Conservation (phyloP, 2,329 filamentous ascomycete species). For the Boeremia lycopersici region DNA sequence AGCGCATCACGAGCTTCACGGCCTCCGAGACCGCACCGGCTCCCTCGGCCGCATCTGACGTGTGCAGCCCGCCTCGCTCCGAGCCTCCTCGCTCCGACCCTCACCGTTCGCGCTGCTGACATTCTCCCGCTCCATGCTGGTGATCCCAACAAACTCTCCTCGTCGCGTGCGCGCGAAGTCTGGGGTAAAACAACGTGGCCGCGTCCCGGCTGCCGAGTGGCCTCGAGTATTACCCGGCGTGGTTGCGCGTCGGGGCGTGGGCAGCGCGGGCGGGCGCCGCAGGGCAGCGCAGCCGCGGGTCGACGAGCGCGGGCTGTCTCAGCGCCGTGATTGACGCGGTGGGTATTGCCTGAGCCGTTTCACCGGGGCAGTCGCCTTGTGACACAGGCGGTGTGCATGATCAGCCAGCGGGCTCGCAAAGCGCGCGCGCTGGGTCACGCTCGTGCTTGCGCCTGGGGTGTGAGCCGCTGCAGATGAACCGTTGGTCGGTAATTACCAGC, state of each 20-base stretch:
- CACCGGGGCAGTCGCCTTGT: constrained; percentile 6
- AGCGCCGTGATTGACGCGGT: not conserved
- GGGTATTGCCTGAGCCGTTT: not conserved
- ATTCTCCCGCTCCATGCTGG: not conserved
- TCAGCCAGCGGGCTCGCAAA: not conserved
- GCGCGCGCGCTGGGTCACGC: not conserved
- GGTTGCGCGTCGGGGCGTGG: too few relatives aligned
- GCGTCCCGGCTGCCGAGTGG: not conserved
- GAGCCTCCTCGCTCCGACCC: constrained; percentile 2
- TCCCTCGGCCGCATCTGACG: not conserved
- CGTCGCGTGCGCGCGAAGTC: not conserved
- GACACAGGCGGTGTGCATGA: constrained; percentile 15
- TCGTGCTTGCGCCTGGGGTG: not conserved
- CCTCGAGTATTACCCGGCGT: not conserved
- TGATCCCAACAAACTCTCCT: too few relatives aligned
- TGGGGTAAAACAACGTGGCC: constrained; percentile 3
- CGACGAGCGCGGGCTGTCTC: not conserved
- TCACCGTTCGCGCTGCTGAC: constrained; percentile 12
- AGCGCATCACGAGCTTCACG: not conserved
- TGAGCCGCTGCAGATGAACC: constrained; percentile 1
- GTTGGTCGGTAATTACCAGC: constrained; percentile 12
- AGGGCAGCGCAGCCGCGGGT: not conserved
- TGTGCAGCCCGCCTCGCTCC: constrained; percentile 6
- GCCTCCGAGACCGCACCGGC: not conserved
- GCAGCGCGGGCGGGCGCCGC: too few relatives aligned